Conservation (phyloP, 2,329 filamentous ascomycete species). For the Sclerotinia sclerotiorum region DNA sequence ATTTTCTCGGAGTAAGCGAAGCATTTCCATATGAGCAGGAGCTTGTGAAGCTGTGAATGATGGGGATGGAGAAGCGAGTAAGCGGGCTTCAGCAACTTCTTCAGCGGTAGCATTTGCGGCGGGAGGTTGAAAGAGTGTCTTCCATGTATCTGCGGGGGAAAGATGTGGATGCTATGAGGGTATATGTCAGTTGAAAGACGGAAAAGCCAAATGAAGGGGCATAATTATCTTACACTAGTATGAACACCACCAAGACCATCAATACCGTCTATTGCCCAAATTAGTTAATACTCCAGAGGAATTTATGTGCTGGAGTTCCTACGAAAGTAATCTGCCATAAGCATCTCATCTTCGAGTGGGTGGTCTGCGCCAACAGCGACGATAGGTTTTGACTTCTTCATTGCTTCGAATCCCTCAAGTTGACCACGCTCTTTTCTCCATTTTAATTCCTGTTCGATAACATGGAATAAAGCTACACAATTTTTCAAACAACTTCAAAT, state of each 20-base stretch:
- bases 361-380: constrained; percentile 85
- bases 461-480: constrained; percentile 84
- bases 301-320: constrained; percentile 41
- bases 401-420: constrained; percentile 67
- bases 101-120: constrained; percentile 49
- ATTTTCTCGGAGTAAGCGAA: constrained; percentile 80
- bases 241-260: constrained; percentile 80
- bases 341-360: constrained; percentile 76
- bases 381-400: constrained; percentile 73
- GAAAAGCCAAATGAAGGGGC: background rate
- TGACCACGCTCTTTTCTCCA: constrained; percentile 74
- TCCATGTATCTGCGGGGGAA: constrained; percentile 72
- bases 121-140: constrained; percentile 59
- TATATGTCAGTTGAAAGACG: constrained; percentile 26
- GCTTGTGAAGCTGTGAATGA: constrained; percentile 75
- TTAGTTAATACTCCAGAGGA: constrained; percentile 24
- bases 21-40: constrained; percentile 80
- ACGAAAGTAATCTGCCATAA: constrained; percentile 89
- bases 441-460: constrained; percentile 82
- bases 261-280: constrained; percentile 58
- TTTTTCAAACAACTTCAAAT: constrained; percentile 75
- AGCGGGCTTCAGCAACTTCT: constrained; percentile 40
- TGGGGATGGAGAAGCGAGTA: constrained; percentile 41
- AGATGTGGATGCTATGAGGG: constrained; percentile 66
- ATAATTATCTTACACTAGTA: constrained; percentile 46